These are phyloP conservation scores for Nicotiana otophora DNA, from an alignment of 257 asterid genomes.

Conservation along the genomic window DNA sequence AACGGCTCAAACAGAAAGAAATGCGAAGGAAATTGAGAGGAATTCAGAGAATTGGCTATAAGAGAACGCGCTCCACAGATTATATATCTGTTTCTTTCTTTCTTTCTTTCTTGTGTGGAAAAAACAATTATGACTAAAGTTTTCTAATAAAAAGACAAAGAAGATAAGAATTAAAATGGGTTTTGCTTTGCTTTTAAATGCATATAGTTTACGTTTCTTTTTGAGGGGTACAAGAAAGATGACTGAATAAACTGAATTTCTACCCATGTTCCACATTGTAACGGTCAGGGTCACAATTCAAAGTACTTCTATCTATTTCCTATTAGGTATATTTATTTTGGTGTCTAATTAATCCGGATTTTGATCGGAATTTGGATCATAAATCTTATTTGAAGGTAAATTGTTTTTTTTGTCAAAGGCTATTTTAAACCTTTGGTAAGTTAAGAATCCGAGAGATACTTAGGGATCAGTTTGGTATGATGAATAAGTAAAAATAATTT, in stretches of 20 bases:
- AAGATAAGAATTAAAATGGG: neutral
- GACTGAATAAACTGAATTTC: neutral
- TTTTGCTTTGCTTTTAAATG: neutral
- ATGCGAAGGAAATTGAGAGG: neutral
- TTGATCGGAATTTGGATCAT: no score
- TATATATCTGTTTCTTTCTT: neutral
- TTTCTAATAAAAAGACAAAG: neutral
- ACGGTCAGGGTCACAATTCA: neutral
- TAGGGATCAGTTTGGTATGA: no score
- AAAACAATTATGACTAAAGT: neutral
- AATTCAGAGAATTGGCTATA: neutral
- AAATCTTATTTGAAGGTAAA: no score
- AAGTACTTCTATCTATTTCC: neutral
- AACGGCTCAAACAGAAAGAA: conserved; percentile 6
- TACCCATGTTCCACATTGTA: neutral
- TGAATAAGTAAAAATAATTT: no score
- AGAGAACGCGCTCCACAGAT: neutral
- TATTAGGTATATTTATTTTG: no score
- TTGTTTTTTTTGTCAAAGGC: no score
- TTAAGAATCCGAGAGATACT: no score
- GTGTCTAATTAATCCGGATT: no score
- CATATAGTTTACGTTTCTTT: no score
- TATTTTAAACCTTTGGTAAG: no score
- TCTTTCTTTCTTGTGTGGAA: neutral
- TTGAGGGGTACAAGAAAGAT: no score